Conservation (phyloP, 1,139 yeast species). For the Nadsonia commutata region DNA sequence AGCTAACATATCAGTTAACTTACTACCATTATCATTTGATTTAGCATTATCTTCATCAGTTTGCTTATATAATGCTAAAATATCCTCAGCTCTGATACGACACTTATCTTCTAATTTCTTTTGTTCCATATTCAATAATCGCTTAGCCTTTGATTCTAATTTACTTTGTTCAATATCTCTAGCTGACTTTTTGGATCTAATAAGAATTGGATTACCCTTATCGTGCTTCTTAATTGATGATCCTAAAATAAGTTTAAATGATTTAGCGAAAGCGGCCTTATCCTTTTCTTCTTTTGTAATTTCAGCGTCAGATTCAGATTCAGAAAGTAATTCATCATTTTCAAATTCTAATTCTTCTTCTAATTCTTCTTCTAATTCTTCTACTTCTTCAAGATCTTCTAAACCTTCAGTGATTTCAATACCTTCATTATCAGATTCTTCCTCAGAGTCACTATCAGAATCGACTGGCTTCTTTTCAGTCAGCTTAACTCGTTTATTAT, state of each 20-base stretch:
- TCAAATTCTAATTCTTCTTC: slow-evolving; percentile 14
- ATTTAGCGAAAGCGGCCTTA: slow-evolving; percentile 60
- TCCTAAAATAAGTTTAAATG: slow-evolving; percentile 70
- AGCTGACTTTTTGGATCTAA: slow-evolving; percentile 47
- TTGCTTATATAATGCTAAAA: slow-evolving; percentile 22
- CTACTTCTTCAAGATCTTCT: slow-evolving; percentile 10
- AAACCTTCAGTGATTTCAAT: slow-evolving; percentile 3
- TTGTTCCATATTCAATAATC: slow-evolving; percentile 57
- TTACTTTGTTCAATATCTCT: slow-evolving; percentile 70
- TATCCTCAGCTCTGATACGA: slow-evolving; percentile 53
- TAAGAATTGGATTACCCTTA: slow-evolving; percentile 78
- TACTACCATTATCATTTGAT: slow-evolving; percentile 26
- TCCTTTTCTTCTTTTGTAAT: slow-evolving; percentile 34
- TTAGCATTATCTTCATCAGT: slow-evolving; percentile 26
- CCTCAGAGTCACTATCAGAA: slow-evolving; percentile 2
- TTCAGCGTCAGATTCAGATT: slow-evolving; percentile 3
- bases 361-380: slow-evolving; percentile 11
- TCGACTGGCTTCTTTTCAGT: slow-evolving; percentile 1
- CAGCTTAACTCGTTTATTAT: not conserved
- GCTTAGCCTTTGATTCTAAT: slow-evolving; percentile 71
- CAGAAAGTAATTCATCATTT: slow-evolving; percentile 13
- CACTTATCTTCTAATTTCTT: slow-evolving; percentile 51
- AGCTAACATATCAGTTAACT: slow-evolving; percentile 44
- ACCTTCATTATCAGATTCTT: not conserved
- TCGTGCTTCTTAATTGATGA: slow-evolving; percentile 81